Base-by-base conservation (phyloP, 2,329 filamentous ascomycete genomes). In the Tolypocladium inflatum region DNA sequence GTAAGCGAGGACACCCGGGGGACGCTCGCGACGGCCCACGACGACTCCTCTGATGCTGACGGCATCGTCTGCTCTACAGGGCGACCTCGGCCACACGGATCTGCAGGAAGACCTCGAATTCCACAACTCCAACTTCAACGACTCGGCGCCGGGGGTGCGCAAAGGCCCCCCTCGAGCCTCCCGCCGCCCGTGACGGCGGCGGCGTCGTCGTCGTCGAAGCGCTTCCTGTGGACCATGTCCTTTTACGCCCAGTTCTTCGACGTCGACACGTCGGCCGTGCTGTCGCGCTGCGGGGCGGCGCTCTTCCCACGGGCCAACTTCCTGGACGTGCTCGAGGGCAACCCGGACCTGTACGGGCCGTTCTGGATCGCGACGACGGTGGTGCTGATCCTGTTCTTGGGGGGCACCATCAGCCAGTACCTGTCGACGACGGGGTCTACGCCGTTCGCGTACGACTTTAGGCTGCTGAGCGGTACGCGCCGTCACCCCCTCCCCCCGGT, bases 191-290 rank as follows among this genome's bases (percentile, higher is more conserved):
- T 70, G 15, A 86, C 84, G 21, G 76, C 82, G 3, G 73, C 77
- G 23, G 71, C 71, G 8, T 70, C 72, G 21, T 67, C 70, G 21
- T 72, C 73, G n/a, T 81, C 83, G 60, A 97, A 97, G 76, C 90
- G 90, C 68, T 91, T 88, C 77, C 88, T 97, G 63, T 99, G 94
- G 94, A 86, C 86, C 52, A 80, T 97, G 62, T 85, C 86, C 59
- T 99, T 96, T 80, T 99, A 99, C 78, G 86, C 91, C 58, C 94
- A 96, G 76, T 97, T 94, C 83, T 99, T 99, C 77, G 94, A 99
- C 70, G 93, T 99, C 63, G 94, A 99, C 76, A 97, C 94, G 1
- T 87, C 84, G 60, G 90, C 94, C 56, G 92, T 99, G 23, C 77
- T 97, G 58, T 81, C 87, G 68, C 89, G 94, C 64, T 97, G 94